Evolutionary conservation across 164 flowering plant species (phyloP).

Genomic region (Sextonia rubra): DNA sequence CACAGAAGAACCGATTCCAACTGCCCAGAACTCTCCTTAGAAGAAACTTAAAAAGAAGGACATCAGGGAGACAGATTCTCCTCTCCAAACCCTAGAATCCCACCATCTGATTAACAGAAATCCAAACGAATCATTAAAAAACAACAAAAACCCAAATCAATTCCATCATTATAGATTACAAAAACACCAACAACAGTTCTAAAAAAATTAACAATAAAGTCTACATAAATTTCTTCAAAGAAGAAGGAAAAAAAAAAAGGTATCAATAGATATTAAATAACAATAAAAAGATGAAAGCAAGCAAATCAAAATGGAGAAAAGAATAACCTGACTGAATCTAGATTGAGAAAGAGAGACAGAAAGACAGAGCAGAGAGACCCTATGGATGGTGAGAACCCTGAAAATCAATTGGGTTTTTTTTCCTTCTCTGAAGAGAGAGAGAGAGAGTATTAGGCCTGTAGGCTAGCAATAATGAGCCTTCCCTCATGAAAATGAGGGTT

Average conservation of each 20-base stretch:
- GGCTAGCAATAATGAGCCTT: background rate
- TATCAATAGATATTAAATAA: background rate
- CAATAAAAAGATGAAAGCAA: background rate
- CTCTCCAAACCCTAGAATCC: background rate
- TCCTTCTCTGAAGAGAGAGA: background rate
- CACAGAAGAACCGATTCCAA: no score
- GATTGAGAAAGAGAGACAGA: background rate
- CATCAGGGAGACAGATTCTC: background rate
- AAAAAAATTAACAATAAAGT: background rate
- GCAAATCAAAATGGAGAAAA: background rate
- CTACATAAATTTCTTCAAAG: no score
- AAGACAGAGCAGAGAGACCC: no score
- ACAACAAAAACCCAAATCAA: background rate
- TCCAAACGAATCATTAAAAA: no score
- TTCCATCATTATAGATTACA: background rate
- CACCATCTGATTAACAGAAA: conserved; percentile 1
- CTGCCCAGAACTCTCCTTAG: background rate
- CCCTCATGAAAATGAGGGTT: conserved; percentile 8
- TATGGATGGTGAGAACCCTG: no score
- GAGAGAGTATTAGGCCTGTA: background rate
- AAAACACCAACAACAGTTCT: background rate
- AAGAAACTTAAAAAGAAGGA: background rate
- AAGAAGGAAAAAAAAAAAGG: background rate
- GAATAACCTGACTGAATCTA: background rate
- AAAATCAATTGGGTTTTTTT: background rate